Percentiles rank a stretch among this genome's conserved stretches.
Evolutionary conservation across 2,329 filamentous ascomycete genomes (phyloP).

Genomic region (Cladosporium austrohemisphaericum): DNA sequence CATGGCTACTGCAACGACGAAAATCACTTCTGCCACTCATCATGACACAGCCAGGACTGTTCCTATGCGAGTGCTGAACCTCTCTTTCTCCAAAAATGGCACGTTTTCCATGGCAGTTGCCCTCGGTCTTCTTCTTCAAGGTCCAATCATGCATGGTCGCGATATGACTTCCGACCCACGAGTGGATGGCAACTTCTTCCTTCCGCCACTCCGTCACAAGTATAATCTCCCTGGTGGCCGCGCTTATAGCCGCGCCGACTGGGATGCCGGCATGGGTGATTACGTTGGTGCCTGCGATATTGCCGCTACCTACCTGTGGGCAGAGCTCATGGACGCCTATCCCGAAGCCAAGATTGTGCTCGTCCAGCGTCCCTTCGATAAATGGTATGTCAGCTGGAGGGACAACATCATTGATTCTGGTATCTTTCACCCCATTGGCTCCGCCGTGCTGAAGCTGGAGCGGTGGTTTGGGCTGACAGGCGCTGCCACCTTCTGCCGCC

Average conservation of each 20-base stretch:
- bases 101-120: too few relatives aligned
- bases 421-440: not conserved
- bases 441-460: not conserved
- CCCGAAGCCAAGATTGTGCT: constrained; percentile 27
- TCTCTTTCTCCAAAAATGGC: too few relatives aligned
- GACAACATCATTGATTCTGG: not conserved
- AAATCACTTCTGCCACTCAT: too few relatives aligned
- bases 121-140: not conserved
- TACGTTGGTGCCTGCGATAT: not conserved
- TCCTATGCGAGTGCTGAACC: too few relatives aligned
- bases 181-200: not conserved
- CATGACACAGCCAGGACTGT: too few relatives aligned
- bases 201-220: not conserved
- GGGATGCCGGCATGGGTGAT: not conserved
- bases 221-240: not conserved
- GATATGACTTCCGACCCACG: not conserved
- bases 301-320: constrained; percentile 2
- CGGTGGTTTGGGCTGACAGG: not conserved
- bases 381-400: constrained; percentile 23
- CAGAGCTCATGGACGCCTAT: constrained; percentile 29
- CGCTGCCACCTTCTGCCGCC: not conserved
- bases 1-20: too few relatives aligned
- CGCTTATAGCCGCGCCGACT: not conserved
- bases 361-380: constrained; percentile 24
- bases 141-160: not conserved